Evolutionary conservation across 768 basidiomycete genomes (phyloP).

Genomic region (Mycena alexandri): DNA sequence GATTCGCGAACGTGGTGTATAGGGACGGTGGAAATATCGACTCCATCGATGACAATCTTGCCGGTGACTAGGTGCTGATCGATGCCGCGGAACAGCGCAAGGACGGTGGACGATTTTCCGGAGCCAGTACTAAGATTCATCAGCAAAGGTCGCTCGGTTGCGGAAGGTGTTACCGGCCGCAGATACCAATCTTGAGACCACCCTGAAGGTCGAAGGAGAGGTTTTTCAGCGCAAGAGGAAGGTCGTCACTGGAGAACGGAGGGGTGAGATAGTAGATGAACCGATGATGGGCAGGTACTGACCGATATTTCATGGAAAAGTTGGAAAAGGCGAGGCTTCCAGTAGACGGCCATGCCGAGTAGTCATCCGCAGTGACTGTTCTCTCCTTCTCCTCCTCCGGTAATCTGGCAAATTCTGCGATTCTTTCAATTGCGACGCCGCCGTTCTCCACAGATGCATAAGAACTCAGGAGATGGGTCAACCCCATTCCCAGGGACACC

Average conservation of each 20-base stretch:
- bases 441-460: conserved; percentile 30
- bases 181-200: conserved; percentile 25
- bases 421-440: conserved; percentile 24
- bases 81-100: conserved; percentile 30
- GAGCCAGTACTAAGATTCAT: conserved; percentile 25
- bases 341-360: conserved; percentile 22
- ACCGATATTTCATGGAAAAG: conserved; percentile 33
- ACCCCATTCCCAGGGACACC: conserved; percentile 15
- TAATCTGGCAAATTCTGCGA: conserved; percentile 26
- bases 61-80: conserved; percentile 33
- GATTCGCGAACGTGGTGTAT: conserved; percentile 24
- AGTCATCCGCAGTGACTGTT: background rate
- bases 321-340: conserved; percentile 17
- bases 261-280: background rate
- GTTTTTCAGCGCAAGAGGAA: conserved; percentile 24
- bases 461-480: conserved; percentile 8
- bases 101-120: conserved; percentile 31
- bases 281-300: background rate
- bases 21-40: conserved; percentile 28
- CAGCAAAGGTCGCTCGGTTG: background rate
- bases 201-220: conserved; percentile 21
- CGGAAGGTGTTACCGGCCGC: conserved; percentile 16
- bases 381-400: conserved; percentile 19
- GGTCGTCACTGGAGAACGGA: conserved; percentile 7
- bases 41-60: conserved; percentile 27